phyloP scores from a whole-genome alignment of 2,329 filamentous ascomycete genomes.

The Clonostachys solani region DNA sequence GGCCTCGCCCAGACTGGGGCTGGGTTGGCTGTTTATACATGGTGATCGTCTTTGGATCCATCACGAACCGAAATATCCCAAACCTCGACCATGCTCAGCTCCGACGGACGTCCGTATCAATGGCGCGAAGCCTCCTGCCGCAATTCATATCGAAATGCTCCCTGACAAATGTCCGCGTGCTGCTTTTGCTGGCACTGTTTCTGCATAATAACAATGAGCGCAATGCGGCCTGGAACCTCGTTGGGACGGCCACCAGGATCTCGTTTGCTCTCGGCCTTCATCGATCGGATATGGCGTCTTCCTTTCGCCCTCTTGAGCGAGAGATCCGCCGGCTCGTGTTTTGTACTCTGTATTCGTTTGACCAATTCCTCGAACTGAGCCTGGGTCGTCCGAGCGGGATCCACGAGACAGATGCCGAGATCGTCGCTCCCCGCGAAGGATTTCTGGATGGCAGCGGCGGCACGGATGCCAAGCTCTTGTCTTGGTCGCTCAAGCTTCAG shows the following conservation, averaged over 20 bases:
- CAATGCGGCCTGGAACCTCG: conserved; percentile 28
- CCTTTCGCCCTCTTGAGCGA: conserved; percentile 23
- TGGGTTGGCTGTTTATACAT: conserved; percentile 29
- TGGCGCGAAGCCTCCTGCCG: conserved; percentile 16
- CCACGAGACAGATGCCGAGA: conserved; percentile 26
- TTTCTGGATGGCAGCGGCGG: conserved; percentile 18
- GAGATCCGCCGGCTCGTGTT: conserved; percentile 27
- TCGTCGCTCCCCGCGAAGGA: conserved; percentile 18
- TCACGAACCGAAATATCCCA: conserved; percentile 14
- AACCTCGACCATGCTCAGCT: conserved; percentile 18
- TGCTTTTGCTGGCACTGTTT: conserved; percentile 24
- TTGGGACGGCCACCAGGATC: conserved; percentile 22
- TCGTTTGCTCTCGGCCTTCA: conserved; percentile 24
- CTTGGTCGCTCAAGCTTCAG: conserved; percentile 22
- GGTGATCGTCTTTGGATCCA: conserved; percentile 27
- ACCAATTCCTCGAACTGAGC: conserved; percentile 28
- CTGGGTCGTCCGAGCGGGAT: conserved; percentile 26
- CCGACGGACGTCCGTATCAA: conserved; percentile 12
- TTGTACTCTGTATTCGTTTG: conserved; percentile 28
- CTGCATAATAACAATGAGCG: conserved; percentile 31
- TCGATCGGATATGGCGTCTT: conserved; percentile 17
- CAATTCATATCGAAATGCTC: conserved; percentile 22
- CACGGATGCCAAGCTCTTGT: conserved; percentile 18
- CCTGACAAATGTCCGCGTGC: conserved; percentile 20
- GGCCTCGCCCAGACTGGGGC: conserved; percentile 16